Evolutionary conservation across 345 rosid species (phyloP).

Genomic region (Ceriops decandra): DNA sequence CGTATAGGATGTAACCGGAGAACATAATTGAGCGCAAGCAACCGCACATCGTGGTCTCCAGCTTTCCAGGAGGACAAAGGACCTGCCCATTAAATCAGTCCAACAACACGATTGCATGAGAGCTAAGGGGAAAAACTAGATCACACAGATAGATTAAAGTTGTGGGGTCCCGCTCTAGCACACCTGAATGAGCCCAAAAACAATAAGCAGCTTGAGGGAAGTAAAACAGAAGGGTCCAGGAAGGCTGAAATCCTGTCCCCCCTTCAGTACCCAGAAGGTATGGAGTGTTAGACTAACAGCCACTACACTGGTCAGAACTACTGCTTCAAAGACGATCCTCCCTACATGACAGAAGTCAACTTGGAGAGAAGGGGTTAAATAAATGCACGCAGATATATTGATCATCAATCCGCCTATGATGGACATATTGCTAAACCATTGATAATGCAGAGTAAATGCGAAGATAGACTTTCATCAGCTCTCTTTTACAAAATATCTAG

Average conservation of each 20-base stretch:
- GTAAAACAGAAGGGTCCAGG: slow-evolving; percentile 10
- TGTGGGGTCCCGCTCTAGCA: too few species aligned
- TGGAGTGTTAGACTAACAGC: neutral
- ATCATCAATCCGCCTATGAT: too few species aligned
- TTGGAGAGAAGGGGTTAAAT: neutral
- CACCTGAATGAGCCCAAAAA: slow-evolving; percentile 8
- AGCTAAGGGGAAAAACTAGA: too few species aligned
- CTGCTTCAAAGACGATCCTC: slow-evolving; percentile 10
- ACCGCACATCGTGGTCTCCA: neutral
- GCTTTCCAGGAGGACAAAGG: neutral
- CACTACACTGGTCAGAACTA: slow-evolving; percentile 1
- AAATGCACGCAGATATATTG: neutral
- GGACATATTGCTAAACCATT: neutral
- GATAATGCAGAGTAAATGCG: too few species aligned
- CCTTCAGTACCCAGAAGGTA: slow-evolving; percentile 16
- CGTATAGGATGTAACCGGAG: slow-evolving; percentile 14
- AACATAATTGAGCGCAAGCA: neutral
- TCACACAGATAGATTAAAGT: too few species aligned
- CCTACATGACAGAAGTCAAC: neutral
- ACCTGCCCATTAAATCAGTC: neutral
- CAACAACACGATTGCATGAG: too few species aligned
- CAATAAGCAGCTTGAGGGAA: neutral
- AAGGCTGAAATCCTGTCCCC: slow-evolving; percentile 14
- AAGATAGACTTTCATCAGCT: neutral
- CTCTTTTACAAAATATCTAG: too few species aligned